phyloP scores from a whole-genome alignment of 2,329 filamentous ascomycete genomes.

The Botryosphaeria dothidea region DNA sequence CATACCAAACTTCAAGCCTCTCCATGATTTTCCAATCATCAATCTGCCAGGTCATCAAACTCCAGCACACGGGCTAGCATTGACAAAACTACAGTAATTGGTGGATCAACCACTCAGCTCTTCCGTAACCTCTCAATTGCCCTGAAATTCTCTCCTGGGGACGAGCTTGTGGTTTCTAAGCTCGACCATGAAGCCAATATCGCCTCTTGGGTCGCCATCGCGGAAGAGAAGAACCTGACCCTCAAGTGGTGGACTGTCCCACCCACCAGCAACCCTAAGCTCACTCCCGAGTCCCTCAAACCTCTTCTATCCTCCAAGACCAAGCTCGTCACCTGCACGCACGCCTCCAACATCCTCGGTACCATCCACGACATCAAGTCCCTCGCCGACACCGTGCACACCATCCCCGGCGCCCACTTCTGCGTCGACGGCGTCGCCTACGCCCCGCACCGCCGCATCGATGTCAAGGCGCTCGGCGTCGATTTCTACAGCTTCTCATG shows the following conservation, averaged over 20 bases:
- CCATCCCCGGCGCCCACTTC: slow-evolving; percentile 58
- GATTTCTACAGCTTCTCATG: slow-evolving; percentile 79
- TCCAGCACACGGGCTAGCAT: too few species aligned
- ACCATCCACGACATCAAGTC: slow-evolving; percentile 65
- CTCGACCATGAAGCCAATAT: slow-evolving; percentile 80
- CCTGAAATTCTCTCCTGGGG: slow-evolving; percentile 42
- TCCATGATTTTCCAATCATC: neutral
- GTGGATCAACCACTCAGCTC: slow-evolving; percentile 73
- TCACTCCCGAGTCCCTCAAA: slow-evolving; percentile 59
- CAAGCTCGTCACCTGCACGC: slow-evolving; percentile 70
- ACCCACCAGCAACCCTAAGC: slow-evolving; percentile 53
- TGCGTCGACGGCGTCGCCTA: slow-evolving; percentile 77
- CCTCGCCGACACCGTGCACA: slow-evolving; percentile 57
- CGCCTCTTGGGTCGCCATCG: slow-evolving; percentile 71
- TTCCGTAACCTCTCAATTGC: slow-evolving; percentile 64
- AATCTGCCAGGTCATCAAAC: too few species aligned
- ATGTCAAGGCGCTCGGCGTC: slow-evolving; percentile 67
- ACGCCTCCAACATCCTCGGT: slow-evolving; percentile 73
- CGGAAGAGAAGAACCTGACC: slow-evolving; percentile 58
- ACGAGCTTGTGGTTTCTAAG: slow-evolving; percentile 70
- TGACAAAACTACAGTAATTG: slow-evolving; percentile 55
- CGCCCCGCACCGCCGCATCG: slow-evolving; percentile 70
- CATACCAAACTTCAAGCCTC: neutral
- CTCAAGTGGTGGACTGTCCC: slow-evolving; percentile 69
- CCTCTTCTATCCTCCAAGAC: slow-evolving; percentile 64